A percentile compares a stretch with the other conserved stretches of the same genome.
Evolutionary conservation across 768 basidiomycete species (phyloP).

Genomic region (Kwoniella sp.): DNA sequence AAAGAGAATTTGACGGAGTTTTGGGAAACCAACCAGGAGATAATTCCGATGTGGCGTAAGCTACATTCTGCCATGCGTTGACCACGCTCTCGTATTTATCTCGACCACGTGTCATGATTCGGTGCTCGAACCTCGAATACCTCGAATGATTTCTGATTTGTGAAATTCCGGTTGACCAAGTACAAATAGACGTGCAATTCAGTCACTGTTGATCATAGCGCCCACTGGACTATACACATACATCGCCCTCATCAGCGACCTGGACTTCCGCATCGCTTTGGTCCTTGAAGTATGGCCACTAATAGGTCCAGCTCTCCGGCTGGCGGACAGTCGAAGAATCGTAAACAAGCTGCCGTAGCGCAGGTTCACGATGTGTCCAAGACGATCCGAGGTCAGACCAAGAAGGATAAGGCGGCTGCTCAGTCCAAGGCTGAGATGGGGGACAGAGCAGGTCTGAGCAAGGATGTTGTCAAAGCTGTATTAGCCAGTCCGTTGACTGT

Average conservation of each 20-base stretch:
- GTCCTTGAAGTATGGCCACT: background rate
- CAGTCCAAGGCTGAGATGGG: background rate
- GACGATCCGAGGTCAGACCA: constrained; percentile 35
- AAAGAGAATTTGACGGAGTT: constrained; percentile 18
- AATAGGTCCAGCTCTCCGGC: background rate
- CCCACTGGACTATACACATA: too few relatives aligned
- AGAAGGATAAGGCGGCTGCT: constrained; percentile 28
- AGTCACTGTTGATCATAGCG: too few relatives aligned
- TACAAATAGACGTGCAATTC: too few relatives aligned
- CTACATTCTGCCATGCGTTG: background rate
- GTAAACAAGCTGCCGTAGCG: background rate
- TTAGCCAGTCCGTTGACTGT: constrained; percentile 41
- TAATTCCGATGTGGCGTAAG: constrained; percentile 19
- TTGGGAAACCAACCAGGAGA: background rate
- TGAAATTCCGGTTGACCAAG: too few relatives aligned
- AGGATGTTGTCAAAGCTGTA: constrained; percentile 44
- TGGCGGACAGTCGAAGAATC: background rate
- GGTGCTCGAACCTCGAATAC: too few relatives aligned
- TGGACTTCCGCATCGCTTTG: background rate
- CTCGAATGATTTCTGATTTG: too few relatives aligned
- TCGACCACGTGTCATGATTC: background rate
- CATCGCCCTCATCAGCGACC: background rate
- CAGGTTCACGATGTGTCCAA: constrained; percentile 11
- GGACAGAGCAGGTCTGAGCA: constrained; percentile 28
- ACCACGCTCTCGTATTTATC: background rate